Evolutionary conservation across 2,329 filamentous ascomycete genomes (phyloP), one percentile per base, ranked within the genome.

Genomic region (Dryadomyces quercivorus): DNA sequence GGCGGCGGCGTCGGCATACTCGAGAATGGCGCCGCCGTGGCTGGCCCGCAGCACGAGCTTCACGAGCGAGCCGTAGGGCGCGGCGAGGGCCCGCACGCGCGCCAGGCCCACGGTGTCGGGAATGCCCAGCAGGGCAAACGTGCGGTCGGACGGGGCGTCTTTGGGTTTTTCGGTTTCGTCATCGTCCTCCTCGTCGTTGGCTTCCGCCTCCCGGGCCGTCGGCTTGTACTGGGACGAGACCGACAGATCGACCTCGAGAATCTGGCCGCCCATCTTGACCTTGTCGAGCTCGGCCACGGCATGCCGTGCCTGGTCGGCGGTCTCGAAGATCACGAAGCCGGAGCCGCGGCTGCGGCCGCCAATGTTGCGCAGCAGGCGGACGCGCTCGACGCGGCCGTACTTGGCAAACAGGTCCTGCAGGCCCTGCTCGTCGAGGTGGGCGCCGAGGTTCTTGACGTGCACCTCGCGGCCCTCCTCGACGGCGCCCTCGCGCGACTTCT

Each of bases 71-170:
- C 89, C 90, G 34, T 61, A 59, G 1, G 81, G 77, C 61, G 89
- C 85, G 9, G 86, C 82, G 2, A 94, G 72, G 0, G 82, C 76
- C 47, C 81, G 81, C 54, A 98, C 81, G 34, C 91, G 88, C 1
- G 86, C 82, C 63, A 95, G 88, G 60, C 94, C 96, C 63, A 97
- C 81, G 0, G 91, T 97, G 64, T 97, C 93, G 0, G 93, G 89
- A 1, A 98, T 74, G 58, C 91, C 86, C 69, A 96, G 80, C 31
- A 98, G 73, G 10, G 85, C 85, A 51, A 97, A 76, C 1, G 88
- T 93, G 60, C 61, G 57, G 20, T 56, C 51, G 18, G 45, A 7
- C 5, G 51, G 31, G 8, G 20, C 10, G 21, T 36, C 21, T 20
- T n/a, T 5, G 1, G 21, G 31, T 20, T 42, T 7, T 9, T 9